Conservation (phyloP, 768 basidiomycete species). For the Auricularia cornea region DNA sequence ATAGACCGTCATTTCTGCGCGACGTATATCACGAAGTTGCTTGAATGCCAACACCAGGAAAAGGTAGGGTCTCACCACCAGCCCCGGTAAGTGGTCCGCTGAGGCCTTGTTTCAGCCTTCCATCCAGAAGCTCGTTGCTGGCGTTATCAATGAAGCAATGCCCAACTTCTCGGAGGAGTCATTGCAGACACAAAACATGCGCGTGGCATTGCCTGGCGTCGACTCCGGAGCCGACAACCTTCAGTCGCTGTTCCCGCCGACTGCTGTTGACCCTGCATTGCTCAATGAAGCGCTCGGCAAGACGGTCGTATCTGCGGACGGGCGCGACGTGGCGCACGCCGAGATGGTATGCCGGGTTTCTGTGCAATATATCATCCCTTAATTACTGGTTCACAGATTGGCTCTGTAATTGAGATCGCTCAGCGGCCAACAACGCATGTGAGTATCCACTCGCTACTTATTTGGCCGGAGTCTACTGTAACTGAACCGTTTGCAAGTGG, state of each 20-base stretch:
- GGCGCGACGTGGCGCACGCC: conserved; percentile 44
- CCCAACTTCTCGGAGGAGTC: conserved; percentile 55
- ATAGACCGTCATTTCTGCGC: conserved; percentile 50
- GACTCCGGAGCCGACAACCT: conserved; percentile 41
- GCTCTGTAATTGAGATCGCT: conserved; percentile 53
- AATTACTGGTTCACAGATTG: conserved; percentile 34
- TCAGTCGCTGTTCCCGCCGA: conserved; percentile 39
- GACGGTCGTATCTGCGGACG: conserved; percentile 11
- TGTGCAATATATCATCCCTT: background rate
- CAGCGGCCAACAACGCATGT: conserved; percentile 62
- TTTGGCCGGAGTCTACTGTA: background rate
- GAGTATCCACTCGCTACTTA: conserved; percentile 19
- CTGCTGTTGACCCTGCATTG: conserved; percentile 35
- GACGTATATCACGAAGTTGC: conserved; percentile 50
- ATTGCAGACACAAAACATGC: conserved; percentile 54
- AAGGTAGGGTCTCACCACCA: conserved; percentile 42
- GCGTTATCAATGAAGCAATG: conserved; percentile 54
- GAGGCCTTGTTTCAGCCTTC: conserved; percentile 43
- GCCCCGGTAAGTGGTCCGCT: background rate
- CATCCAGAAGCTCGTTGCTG: conserved; percentile 60
- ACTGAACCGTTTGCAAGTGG: conserved; percentile 57
- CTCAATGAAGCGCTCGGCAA: conserved; percentile 38
- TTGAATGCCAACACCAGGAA: conserved; percentile 78
- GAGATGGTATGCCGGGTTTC: conserved; percentile 11
- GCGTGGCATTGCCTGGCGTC: conserved; percentile 39